Evolutionary conservation across 495 filamentous ascomycete species (phyloP), one percentile per base, ranked within the genome.

Genomic region (Podospora anserina): DNA sequence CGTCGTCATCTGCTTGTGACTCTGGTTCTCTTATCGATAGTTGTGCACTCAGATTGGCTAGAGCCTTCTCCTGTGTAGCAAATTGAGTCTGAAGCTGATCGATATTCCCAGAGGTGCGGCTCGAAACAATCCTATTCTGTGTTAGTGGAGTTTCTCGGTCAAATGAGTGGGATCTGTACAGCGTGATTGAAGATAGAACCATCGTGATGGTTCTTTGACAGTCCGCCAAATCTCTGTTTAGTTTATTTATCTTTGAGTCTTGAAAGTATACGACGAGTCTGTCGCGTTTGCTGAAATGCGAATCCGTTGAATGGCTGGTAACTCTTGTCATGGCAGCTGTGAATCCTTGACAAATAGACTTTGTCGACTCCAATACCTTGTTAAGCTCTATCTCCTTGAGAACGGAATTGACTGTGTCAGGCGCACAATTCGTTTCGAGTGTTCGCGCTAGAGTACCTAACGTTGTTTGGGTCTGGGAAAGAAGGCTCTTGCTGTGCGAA

Each of bases 61-160:
- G 64, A 66, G 64, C 64, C 54, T 28, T 55, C 64, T 59, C 64
- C 55, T 66, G 54, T 66, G 27, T 59, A n/a, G 55, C 64, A 19
- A 66, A 66, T 66, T 59, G 54, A 59, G 54, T 66, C 53, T 28
- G 64, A 59, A 66, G 55, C 64, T 66, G 64, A 39, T 66, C 64
- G 64, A 66, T 66, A 66, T 56, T 44, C 64, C 55, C 64, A 49
- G 28, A 66, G 54, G 64, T 59, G 28, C 23, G 63, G 15, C 23
- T 57, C 19, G 63, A 56, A 55, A 65, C 49, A 53, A 65, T 65
- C 23, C 63, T 65, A 28, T 59, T 5, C 55, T 57, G 30, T 66
- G 64, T 66, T 28, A 66, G 54, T 66, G 32, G 54, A 59, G 55
- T 30, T 58, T 30, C 3, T 66, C 54, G 13, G 11, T 23, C 2